phyloP scores from a whole-genome alignment of 805 yeast species.

The Wickerhamiella cacticola region DNA sequence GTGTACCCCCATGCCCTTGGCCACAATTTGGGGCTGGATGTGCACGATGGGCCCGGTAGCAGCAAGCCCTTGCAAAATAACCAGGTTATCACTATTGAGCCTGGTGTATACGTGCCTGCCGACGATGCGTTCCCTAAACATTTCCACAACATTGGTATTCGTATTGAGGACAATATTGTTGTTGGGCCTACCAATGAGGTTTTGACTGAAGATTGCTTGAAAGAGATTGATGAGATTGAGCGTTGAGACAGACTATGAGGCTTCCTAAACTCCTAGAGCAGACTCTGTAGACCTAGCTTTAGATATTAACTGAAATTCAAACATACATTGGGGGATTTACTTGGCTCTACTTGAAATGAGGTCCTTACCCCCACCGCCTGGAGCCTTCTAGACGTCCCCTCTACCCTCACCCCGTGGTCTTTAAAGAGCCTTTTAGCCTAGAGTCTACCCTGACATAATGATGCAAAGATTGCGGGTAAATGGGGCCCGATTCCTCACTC shows the following conservation, averaged over 20 bases:
- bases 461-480: not conserved
- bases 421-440: too few relatives aligned
- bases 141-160: conserved; percentile 79
- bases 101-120: conserved; percentile 84
- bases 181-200: conserved; percentile 53
- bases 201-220: conserved; percentile 71
- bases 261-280: too few relatives aligned
- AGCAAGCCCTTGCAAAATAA: conserved; percentile 43
- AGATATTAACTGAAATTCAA: too few relatives aligned
- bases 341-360: too few relatives aligned
- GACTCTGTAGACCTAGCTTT: too few relatives aligned
- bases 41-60: conserved; percentile 35
- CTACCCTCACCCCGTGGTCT: too few relatives aligned
- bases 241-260: too few relatives aligned
- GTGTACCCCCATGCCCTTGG: conserved; percentile 92
- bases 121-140: conserved; percentile 58
- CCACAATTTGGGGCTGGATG: conserved; percentile 86
- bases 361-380: too few relatives aligned
- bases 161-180: conserved; percentile 90
- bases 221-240: conserved; percentile 77
- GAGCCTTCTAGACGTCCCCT: too few relatives aligned
- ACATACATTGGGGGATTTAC: too few relatives aligned
- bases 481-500: too few relatives aligned
- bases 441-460: not conserved
- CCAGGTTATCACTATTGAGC: conserved; percentile 89